Conservation (phyloP, 495 filamentous ascomycete species). For the Evansstolkia leycettana region DNA sequence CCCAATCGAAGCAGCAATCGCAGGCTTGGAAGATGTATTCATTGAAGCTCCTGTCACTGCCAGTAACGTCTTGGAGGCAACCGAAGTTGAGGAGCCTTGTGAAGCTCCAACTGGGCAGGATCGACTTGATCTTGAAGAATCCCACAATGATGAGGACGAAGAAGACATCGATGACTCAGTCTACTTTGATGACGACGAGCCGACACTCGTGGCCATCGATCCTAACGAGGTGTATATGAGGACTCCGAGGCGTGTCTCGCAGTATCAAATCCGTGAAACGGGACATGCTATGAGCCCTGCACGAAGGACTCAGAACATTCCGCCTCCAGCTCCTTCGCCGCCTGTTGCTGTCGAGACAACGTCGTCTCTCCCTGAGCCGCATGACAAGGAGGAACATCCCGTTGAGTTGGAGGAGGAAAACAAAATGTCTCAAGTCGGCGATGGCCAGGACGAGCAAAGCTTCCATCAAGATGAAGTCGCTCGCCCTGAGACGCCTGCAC, state of each 20-base stretch:
- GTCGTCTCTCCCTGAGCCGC: conserved; percentile 6
- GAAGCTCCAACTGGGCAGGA: background rate
- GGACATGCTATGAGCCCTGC: conserved; percentile 6
- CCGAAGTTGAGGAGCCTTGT: background rate
- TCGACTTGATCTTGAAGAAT: background rate
- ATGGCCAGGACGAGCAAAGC: background rate
- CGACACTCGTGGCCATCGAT: conserved; percentile 8
- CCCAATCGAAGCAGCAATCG: background rate
- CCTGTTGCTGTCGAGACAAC: conserved; percentile 2
- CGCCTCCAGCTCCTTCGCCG: conserved; percentile 11
- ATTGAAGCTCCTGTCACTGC: too few relatives aligned
- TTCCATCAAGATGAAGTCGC: background rate
- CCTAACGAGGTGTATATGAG: background rate
- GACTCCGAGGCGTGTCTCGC: conserved; percentile 2
- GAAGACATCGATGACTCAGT: conserved; percentile 5
- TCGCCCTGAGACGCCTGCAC: background rate
- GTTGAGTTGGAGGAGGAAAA: background rate
- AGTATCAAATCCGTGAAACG: conserved; percentile 10
- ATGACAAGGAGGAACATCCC: background rate
- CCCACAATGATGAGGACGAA: conserved; percentile 8
- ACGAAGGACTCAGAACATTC: conserved; percentile 1
- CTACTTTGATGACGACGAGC: conserved; percentile 11
- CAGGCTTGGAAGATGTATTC: too few relatives aligned
- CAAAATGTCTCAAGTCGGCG: too few relatives aligned
- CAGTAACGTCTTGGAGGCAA: too few relatives aligned